Evolutionary conservation across 352 stramenopile genomes (phyloP), one percentile per base, ranked within the genome.

Genomic region (Phytophthora capsici): DNA sequence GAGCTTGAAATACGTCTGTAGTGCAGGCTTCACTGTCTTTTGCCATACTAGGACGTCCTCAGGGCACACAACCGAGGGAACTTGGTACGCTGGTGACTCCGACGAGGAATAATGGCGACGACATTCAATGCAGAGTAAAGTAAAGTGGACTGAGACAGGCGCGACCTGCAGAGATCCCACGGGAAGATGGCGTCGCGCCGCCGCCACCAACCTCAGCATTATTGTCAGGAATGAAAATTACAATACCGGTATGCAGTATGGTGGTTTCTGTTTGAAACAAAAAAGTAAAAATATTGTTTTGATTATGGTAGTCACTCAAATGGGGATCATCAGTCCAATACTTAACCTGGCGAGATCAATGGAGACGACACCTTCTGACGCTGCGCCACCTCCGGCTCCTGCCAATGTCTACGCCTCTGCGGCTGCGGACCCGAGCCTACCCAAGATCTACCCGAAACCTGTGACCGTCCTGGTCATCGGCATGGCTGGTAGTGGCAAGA

Each of bases 401-500:
- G 7, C 28, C 43, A 32, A 64, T 53, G 38, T 32, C 22, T 69
- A 75, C 34, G 59, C 66, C 12, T 25, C 44, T 2, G 50, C 55
- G 0, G 67, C 67, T 10, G 46, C 57, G 8, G 71, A 80, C 25
- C 50, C 71, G 46, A 72, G 41, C 30, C 36, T 75, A 14, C 82
- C 82, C 20, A 83, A 75, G 47, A 75, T 91, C 44, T 88, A 86
- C 57, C 71, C 80, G 0, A 88, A 90, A 67, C 86, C 84, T 19
- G 80, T 90, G 64, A 91, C 84, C 4, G 78, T 95, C 47, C 69
- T 93, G 13, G 82, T 99, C 6, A 97, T 99, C 32, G 97, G 97
- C 38, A 99, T 99, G 97, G 97, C 97, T 20, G 96, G 97, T 16
- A 97, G 84, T 47, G 96, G 97, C 45, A 99, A 99, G 76, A 99